Percentiles rank a stretch among this genome's conserved stretches.
These are phyloP conservation scores for Prunus salicina DNA, from an alignment of 306 rosid species.

Conservation along the genomic window DNA sequence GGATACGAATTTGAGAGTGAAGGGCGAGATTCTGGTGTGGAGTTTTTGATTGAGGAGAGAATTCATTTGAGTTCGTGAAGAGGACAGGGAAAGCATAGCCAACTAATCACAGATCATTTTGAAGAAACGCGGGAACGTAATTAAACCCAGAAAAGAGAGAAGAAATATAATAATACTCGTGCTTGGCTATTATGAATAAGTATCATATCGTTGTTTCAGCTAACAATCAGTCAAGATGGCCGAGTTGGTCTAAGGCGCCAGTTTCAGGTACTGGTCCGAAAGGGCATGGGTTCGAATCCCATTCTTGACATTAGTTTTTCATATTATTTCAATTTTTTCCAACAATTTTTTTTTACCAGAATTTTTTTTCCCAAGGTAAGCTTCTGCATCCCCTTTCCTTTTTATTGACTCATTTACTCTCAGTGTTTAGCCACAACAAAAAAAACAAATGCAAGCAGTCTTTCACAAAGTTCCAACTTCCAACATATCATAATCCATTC, in stretches of 20 bases:
- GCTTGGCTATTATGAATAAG: no score
- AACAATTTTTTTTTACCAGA: no score
- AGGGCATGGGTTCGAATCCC: slow-evolving; percentile 48
- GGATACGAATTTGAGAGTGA: slow-evolving; percentile 35
- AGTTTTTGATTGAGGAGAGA: slow-evolving; percentile 21
- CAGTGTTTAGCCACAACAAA: neutral
- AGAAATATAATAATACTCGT: no score
- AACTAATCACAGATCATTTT: neutral
- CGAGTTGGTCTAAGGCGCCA: slow-evolving; percentile 45
- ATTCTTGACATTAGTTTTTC: slow-evolving; percentile 20
- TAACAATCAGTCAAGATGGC: slow-evolving; percentile 21
- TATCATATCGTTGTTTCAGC: no score
- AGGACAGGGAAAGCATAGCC: neutral
- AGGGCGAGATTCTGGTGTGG: slow-evolving; percentile 15
- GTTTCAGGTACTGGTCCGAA: slow-evolving; percentile 48
- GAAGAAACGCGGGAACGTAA: slow-evolving; percentile 1
- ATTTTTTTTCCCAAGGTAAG: neutral
- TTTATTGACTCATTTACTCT: no score
- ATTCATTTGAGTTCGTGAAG: slow-evolving; percentile 21
- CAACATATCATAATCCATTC: neutral
- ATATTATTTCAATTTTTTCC: neutral
- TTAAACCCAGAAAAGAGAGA: no score
- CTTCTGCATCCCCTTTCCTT: neutral
- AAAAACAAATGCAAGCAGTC: neutral
- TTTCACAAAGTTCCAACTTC: neutral